Percentiles rank a stretch among this genome's conserved stretches.
phyloP scores from a whole-genome alignment of 345 rosid species.

The Eucalyptus erythrocorys region DNA sequence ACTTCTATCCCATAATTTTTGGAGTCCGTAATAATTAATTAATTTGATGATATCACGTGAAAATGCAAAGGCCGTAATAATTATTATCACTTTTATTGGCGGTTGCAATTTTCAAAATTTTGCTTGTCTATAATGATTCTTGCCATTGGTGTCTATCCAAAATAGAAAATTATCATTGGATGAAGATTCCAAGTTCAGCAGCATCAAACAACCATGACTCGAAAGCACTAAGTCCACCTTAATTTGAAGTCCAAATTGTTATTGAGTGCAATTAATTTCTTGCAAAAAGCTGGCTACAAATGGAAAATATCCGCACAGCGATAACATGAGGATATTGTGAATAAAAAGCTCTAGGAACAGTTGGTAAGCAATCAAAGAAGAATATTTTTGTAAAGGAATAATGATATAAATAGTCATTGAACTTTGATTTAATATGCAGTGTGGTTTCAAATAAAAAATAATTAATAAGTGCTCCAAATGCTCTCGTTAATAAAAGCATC shows the following conservation, averaged over 20 bases:
- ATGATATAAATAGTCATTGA: accelerated
- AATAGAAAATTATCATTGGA: neutral
- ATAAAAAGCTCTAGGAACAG: neutral
- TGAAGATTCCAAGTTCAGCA: neutral
- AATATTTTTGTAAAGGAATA: neutral
- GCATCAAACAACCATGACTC: neutral
- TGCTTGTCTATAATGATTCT: neutral
- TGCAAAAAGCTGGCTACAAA: neutral
- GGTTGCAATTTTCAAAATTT: neutral
- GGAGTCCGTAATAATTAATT: accelerated
- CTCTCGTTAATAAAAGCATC: too few relatives aligned
- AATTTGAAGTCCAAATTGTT: neutral
- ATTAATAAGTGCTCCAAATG: too few relatives aligned
- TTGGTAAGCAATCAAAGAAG: neutral
- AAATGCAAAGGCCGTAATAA: too few relatives aligned
- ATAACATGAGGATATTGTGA: neutral
- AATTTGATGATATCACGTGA: too few relatives aligned
- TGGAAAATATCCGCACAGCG: neutral
- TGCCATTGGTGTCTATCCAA: neutral
- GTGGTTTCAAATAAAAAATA: too few relatives aligned
- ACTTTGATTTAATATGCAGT: accelerated
- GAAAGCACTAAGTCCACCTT: neutral
- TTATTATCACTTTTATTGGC: too few relatives aligned
- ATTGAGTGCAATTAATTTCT: neutral
- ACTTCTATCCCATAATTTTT: too few relatives aligned